Base-by-base conservation (phyloP, 768 basidiomycete genomes). In the Rhizopogon vulgaris region DNA sequence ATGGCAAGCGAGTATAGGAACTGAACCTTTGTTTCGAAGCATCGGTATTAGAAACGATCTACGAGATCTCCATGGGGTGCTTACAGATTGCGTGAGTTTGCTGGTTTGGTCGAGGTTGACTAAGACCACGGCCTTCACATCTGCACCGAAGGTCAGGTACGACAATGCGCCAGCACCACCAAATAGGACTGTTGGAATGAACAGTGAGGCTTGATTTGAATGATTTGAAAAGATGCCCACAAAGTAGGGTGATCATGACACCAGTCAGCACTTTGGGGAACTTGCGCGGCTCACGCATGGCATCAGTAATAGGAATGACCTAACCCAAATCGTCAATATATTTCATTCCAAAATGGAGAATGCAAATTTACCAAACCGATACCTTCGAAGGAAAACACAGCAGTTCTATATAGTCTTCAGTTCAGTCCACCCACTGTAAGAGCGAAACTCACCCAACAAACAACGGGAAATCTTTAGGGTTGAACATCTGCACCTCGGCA, bases 381-480 rank as follows among this genome's bases (percentile, higher is more conserved):
- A 8, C 95, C 95, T 69, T 99, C 95, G 60, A 98, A 99, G 1
- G 96, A 92, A 69, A 98, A 98, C 28, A 97, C 95, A 3, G 96
- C 95, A 22, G 96, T 97, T 7, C 94, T 92, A 55, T 25, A 56
- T 39, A 36, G 15, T 25, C 14, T 51, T 55, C 5, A 57, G 42
- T 42, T 4, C 24, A 52, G 43, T 34, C n/a, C 14, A 27, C 6
- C 41, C 32, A 27, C 40, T 43, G 24, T 11, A 14, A 25, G 27
- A 17, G 7, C 4, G 11, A 24, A 17, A 71, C 84, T 58, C 59
- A 90, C 88, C 93, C 96, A 52, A 99, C 88, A 54, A 99, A 82
- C 17, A 98, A 71, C 0, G 95, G 85, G 73, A 92, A 99, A 57
- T 91, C 87, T 62, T 81, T 85, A 3, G 83, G 66, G 68, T 99